Conservation (phyloP, 2,329 filamentous ascomycete species). For the Trichoderma sp. region DNA sequence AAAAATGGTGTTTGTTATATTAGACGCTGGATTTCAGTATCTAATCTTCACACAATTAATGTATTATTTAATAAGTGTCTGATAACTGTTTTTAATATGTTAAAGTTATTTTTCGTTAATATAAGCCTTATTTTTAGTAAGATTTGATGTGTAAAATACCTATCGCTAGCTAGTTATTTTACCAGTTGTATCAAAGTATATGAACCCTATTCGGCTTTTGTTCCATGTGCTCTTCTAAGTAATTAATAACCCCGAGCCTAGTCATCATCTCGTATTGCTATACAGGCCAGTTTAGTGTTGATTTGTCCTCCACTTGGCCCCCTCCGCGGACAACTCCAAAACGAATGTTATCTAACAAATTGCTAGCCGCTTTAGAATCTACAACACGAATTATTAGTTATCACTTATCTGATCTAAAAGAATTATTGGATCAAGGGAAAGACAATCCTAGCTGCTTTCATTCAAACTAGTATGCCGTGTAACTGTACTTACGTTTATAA, state of each 20-base stretch:
- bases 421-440: not conserved
- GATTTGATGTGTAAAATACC: too few species aligned
- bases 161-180: too few species aligned
- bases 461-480: not conserved
- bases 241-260: not conserved
- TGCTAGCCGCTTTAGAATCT: constrained; percentile 78
- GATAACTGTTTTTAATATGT: too few species aligned
- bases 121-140: too few species aligned
- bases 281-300: not conserved
- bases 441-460: too few species aligned
- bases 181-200: too few species aligned
- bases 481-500: constrained; percentile 57
- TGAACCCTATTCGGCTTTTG: not conserved
- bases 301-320: constrained; percentile 67
- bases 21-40: too few species aligned
- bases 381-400: not conserved
- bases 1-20: too few species aligned
- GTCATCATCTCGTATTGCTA: not conserved
- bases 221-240: not conserved
- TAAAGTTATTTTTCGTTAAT: too few species aligned
- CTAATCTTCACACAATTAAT: too few species aligned
- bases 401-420: not conserved
- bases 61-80: too few species aligned
- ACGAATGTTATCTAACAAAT: constrained; percentile 76
- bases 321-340: constrained; percentile 77